Conservation (phyloP, 768 basidiomycete species). For the Rhizopogon salebrosus region DNA sequence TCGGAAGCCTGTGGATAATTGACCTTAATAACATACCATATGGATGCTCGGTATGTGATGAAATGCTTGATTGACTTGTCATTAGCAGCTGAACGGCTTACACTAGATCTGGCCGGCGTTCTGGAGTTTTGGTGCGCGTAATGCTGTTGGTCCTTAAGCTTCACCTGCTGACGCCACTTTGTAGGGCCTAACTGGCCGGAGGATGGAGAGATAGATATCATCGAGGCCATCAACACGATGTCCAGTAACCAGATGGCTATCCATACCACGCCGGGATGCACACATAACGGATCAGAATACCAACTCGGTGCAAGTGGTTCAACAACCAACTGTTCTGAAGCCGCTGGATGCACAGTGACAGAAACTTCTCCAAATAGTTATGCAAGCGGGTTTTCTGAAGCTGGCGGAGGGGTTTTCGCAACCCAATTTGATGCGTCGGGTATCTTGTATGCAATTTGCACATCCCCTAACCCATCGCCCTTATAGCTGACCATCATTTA, state of each 20-base stretch:
- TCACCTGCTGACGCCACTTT: neutral
- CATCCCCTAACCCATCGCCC: neutral
- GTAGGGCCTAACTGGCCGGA: conserved; percentile 34
- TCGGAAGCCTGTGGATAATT: conserved; percentile 43
- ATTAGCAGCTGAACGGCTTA: neutral
- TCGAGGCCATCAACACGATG: conserved; percentile 55
- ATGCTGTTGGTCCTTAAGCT: neutral
- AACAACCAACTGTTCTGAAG: conserved; percentile 16
- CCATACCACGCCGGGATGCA: conserved; percentile 41
- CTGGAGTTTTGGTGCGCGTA: conserved; percentile 23
- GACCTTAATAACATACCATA: conserved; percentile 47
- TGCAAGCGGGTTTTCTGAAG: conserved; percentile 12
- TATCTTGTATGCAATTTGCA: conserved; percentile 34
- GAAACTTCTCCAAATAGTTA: conserved; percentile 28
- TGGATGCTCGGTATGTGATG: conserved; percentile 47
- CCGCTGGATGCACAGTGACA: conserved; percentile 24
- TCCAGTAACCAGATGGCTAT: conserved; percentile 51
- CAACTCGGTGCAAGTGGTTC: conserved; percentile 29
- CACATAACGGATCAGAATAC: conserved; percentile 20
- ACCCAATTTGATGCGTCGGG: conserved; percentile 61
- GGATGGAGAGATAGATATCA: conserved; percentile 53
- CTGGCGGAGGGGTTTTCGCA: conserved; percentile 64
- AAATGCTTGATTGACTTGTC: conserved; percentile 1
- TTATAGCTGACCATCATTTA: conserved; percentile 11
- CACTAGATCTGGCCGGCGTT: conserved; percentile 27